Percentiles rank a stretch among this genome's conserved stretches.
These are phyloP conservation scores for Phytophthora quininea DNA, from an alignment of 352 stramenopile genomes.

Conservation along the genomic window DNA sequence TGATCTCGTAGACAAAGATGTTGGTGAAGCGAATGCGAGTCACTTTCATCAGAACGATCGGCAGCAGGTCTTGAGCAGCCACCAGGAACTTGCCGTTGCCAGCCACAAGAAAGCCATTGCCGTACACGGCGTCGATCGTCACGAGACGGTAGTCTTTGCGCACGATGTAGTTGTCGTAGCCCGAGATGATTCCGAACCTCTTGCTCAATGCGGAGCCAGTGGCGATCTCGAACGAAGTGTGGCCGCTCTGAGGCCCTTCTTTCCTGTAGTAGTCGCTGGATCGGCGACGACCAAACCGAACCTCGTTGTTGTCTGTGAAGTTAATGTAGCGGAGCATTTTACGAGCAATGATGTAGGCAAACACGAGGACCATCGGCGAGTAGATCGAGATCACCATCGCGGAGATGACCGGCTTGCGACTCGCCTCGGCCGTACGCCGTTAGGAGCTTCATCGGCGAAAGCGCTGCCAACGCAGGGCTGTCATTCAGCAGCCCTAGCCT, in stretches of 20 bases:
- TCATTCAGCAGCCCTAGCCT: constrained; percentile 16
- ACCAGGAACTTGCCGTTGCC: constrained; percentile 44
- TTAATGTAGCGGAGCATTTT: constrained; percentile 24
- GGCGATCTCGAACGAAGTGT: constrained; percentile 36
- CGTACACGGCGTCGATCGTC: constrained; percentile 47
- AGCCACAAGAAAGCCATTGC: constrained; percentile 46
- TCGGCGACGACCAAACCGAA: neutral
- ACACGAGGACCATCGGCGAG: constrained; percentile 29
- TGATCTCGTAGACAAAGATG: constrained; percentile 47
- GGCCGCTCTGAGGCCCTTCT: constrained; percentile 14
- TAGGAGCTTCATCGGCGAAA: constrained; percentile 32
- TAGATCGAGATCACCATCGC: constrained; percentile 30
- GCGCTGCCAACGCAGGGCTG: constrained; percentile 15
- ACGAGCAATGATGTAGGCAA: constrained; percentile 25
- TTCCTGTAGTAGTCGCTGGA: constrained; percentile 13
- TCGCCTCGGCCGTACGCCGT: constrained; percentile 25
- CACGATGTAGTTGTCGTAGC: constrained; percentile 40
- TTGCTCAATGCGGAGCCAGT: constrained; percentile 30
- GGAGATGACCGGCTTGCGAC: constrained; percentile 13
- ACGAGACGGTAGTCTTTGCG: constrained; percentile 34
- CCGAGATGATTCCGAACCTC: constrained; percentile 28
- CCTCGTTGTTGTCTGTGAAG: neutral
- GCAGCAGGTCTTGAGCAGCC: constrained; percentile 36
- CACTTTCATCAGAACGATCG: constrained; percentile 49
- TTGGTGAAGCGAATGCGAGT: constrained; percentile 42